A percentile compares a stretch with the other conserved stretches of the same genome.
Conservation (phyloP, 2,329 filamentous ascomycete genomes). For the Escovopsis sp. region DNA sequence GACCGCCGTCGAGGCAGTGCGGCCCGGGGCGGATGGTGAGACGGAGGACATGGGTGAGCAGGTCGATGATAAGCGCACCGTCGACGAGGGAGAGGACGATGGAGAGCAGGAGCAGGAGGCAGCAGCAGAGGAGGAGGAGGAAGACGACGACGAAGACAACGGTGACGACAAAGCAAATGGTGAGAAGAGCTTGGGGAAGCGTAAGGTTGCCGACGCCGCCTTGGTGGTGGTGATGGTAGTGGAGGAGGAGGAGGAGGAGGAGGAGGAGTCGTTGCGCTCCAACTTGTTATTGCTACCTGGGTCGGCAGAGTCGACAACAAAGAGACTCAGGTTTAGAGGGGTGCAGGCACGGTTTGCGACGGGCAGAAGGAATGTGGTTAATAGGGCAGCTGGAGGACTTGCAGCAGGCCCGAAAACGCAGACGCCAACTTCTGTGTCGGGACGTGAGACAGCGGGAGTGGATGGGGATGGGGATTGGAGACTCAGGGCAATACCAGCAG, state of each 20-base stretch:
- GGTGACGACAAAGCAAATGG: too few species aligned
- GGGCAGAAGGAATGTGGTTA: constrained; percentile 13
- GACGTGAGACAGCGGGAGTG: background rate
- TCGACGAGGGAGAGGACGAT: background rate
- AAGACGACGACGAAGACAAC: too few species aligned
- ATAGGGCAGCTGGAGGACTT: too few species aligned
- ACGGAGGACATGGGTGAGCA: background rate
- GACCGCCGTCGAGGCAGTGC: constrained; percentile 1
- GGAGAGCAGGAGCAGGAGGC: too few species aligned
- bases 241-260: too few species aligned
- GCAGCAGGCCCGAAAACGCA: too few species aligned
- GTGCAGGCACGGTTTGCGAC: constrained; percentile 16
- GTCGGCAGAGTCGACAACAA: constrained; percentile 12
- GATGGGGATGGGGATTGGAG: too few species aligned
- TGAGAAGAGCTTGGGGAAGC: too few species aligned
- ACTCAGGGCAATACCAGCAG: too few species aligned
- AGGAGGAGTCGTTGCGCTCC: too few species aligned
- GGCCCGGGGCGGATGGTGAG: background rate
- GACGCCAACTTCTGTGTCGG: constrained; percentile 7
- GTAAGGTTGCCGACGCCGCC: background rate
- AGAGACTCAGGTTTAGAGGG: constrained; percentile 16
- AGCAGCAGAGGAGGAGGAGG: too few species aligned
- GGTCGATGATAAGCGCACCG: background rate
- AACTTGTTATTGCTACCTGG: constrained; percentile 1
- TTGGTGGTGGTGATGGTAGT: background rate